Evolutionary conservation across 129 eudicot genomes (phyloP).

Genomic region (Flaveria ramosissima): DNA sequence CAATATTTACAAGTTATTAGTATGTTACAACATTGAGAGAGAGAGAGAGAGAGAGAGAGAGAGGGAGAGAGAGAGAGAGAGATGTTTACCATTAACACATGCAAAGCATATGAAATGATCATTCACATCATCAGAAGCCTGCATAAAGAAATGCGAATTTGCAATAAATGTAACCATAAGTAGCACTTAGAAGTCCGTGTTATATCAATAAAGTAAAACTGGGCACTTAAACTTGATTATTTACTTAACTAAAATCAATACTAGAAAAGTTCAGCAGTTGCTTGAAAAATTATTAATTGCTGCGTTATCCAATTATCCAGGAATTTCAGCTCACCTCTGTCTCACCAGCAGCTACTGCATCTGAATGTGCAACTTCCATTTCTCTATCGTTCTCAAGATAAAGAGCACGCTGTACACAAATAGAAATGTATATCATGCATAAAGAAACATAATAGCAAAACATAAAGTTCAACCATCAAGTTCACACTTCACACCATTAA

Average conservation of each 20-base stretch:
- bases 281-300: not conserved
- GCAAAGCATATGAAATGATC: conserved; percentile 89
- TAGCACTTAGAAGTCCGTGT: not conserved
- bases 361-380: conserved; percentile 98
- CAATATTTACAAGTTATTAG: not conserved
- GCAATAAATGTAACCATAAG: not conserved
- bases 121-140: conserved; percentile 79
- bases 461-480: not conserved
- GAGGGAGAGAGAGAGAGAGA: no score
- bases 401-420: conserved; percentile 67
- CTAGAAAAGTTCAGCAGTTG: not conserved
- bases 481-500: not conserved
- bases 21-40: not conserved
- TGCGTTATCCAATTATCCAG: not conserved
- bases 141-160: conserved; percentile 34
- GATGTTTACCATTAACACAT: conserved; percentile 62
- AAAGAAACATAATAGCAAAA: not conserved
- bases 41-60: no score
- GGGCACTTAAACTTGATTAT: not conserved
- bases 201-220: not conserved
- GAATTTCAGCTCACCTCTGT: conserved; percentile 61
- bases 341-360: conserved; percentile 96
- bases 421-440: not conserved
- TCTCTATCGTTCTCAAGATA: conserved; percentile 88
- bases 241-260: not conserved